Conservation (phyloP, 306 rosid genomes). For the Albizia julibrissin region DNA sequence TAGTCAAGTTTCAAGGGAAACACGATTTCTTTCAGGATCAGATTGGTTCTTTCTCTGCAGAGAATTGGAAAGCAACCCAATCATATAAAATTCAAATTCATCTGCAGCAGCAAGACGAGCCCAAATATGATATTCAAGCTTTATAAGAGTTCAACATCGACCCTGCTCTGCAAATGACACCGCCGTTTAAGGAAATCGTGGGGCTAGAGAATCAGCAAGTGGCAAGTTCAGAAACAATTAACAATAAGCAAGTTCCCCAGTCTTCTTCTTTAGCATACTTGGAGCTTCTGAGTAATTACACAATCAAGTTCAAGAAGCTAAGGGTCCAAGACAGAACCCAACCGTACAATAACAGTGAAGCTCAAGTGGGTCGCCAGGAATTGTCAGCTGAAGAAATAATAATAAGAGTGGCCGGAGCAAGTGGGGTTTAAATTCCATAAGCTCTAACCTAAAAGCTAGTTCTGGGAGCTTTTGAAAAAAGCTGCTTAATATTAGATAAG, state of each 20-base stretch:
- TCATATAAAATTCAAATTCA: slow-evolving; percentile 35
- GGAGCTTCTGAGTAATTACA: slow-evolving; percentile 55
- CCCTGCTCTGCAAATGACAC: slow-evolving; percentile 29
- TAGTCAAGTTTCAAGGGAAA: slow-evolving; percentile 11
- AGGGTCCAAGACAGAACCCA: slow-evolving; percentile 26
- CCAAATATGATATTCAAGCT: slow-evolving; percentile 25
- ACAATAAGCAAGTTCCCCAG: slow-evolving; percentile 23
- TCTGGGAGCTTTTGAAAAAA: too few relatives aligned
- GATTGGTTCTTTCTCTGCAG: slow-evolving; percentile 29
- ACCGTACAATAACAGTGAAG: not conserved
- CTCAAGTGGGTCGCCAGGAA: slow-evolving; percentile 23
- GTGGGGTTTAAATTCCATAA: too few relatives aligned
- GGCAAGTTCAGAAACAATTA: slow-evolving; percentile 20
- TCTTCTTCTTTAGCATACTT: slow-evolving; percentile 44
- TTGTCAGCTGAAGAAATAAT: slow-evolving; percentile 67
- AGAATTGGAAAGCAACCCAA: slow-evolving; percentile 5
- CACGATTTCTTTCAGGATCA: slow-evolving; percentile 31
- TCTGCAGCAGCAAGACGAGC: slow-evolving; percentile 34
- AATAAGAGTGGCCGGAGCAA: slow-evolving; percentile 73
- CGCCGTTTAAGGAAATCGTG: slow-evolving; percentile 23
- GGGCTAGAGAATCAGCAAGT: not conserved
- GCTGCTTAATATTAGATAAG: too few relatives aligned
- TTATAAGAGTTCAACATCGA: slow-evolving; percentile 43
- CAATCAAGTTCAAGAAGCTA: slow-evolving; percentile 48
- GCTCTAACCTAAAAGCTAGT: too few relatives aligned